Percentiles rank a stretch among this genome's conserved stretches.
Conservation (phyloP, 257 asterid species). For the Ligustrum vulgare region DNA sequence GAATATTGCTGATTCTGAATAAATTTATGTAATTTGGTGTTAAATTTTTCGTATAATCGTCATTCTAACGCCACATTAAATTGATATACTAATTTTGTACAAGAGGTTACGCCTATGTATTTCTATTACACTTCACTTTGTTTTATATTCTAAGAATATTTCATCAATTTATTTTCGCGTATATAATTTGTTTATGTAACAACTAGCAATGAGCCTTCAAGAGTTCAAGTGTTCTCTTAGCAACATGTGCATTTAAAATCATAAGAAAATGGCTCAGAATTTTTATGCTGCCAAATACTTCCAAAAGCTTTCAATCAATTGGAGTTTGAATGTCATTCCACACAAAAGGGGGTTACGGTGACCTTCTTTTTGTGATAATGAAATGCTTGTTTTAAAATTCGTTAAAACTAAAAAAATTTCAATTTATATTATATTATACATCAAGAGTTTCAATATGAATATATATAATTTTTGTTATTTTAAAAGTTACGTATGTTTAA, state of each 20-base stretch:
- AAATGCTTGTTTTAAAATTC: no score
- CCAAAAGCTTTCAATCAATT: neutral
- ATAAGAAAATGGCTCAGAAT: no score
- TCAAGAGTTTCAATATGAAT: no score
- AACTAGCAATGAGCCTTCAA: no score
- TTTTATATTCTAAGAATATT: constrained; percentile 30
- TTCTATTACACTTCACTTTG: constrained; percentile 18
- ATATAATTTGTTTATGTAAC: neutral
- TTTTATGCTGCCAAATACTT: no score
- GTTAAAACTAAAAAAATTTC: no score
- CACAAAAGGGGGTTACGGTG: no score
- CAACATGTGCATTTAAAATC: neutral
- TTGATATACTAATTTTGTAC: constrained; percentile 25
- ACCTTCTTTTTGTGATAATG: no score
- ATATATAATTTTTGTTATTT: no score
- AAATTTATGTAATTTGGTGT: constrained; percentile 12
- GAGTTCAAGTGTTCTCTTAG: neutral
- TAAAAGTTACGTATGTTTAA: no score
- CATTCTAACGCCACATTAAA: constrained; percentile 24
- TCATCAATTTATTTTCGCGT: constrained; percentile 12
- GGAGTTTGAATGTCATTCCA: no score
- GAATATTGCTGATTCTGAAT: constrained; percentile 82
- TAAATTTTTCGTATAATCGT: neutral
- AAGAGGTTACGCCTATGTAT: constrained; percentile 43
- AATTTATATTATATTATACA: no score